A percentile compares a stretch with the other conserved stretches of the same genome.
Evolutionary conservation across 2,329 filamentous ascomycete genomes (phyloP).

Genomic region (Ascochyta rabiei): DNA sequence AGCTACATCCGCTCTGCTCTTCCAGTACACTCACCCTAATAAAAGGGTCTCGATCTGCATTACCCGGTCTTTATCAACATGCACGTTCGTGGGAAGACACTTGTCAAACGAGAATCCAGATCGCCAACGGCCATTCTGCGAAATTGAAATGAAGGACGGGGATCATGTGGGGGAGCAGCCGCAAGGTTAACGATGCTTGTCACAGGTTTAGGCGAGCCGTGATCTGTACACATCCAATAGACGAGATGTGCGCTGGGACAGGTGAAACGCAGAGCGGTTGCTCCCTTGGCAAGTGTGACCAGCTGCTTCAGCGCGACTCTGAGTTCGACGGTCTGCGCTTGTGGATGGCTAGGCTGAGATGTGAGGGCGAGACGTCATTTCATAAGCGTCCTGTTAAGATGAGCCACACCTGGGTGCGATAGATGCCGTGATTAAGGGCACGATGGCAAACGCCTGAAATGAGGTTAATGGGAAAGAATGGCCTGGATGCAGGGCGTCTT

Average conservation of each 20-base stretch:
- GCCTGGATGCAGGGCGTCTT: not conserved
- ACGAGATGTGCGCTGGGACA: constrained; percentile 15
- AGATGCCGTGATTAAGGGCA: not conserved
- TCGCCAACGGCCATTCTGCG: not conserved
- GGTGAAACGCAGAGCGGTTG: constrained; percentile 31
- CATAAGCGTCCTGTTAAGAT: not conserved
- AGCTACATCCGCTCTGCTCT: not conserved
- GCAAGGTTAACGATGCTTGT: constrained; percentile 20
- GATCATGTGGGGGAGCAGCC: constrained; percentile 15
- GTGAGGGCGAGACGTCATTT: constrained; percentile 7
- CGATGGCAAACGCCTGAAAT: not conserved
- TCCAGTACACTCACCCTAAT: not conserved
- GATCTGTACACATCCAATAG: constrained; percentile 29
- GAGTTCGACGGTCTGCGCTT: constrained; percentile 6
- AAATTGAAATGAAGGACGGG: constrained; percentile 10
- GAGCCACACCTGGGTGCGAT: not conserved
- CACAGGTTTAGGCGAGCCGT: constrained; percentile 18
- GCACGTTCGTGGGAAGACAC: not conserved
- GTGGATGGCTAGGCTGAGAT: constrained; percentile 20
- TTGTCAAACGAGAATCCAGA: not conserved
- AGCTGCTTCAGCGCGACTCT: constrained; percentile 24
- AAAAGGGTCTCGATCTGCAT: not conserved
- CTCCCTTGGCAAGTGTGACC: constrained; percentile 22
- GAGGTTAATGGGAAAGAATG: not conserved
- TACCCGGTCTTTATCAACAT: not conserved